These are phyloP conservation scores for Farysia itapuensis DNA, from an alignment of 1,284 basidiomycete species.

Conservation along the genomic window DNA sequence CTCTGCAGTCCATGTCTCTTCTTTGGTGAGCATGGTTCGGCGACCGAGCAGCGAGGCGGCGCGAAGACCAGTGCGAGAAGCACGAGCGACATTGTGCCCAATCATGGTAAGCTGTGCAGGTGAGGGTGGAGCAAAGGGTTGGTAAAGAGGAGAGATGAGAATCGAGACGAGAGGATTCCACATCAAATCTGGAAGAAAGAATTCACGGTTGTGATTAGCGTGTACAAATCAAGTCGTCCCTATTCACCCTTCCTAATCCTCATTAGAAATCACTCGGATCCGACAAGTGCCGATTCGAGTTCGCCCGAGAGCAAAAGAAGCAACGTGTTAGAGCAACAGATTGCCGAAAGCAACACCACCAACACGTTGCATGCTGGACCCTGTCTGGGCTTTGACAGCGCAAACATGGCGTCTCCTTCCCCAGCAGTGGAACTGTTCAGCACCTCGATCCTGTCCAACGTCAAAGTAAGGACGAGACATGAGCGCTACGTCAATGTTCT, in stretches of 20 bases:
- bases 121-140: background rate
- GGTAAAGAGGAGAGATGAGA: background rate
- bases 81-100: conserved; percentile 31
- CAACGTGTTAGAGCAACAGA: too few relatives aligned
- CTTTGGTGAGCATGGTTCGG: conserved; percentile 53
- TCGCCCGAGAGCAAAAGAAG: too few relatives aligned
- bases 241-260: too few relatives aligned
- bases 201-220: too few relatives aligned
- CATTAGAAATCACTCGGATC: too few relatives aligned
- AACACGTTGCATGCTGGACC: too few relatives aligned
- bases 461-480: conserved; percentile 51
- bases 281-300: too few relatives aligned
- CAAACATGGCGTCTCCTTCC: too few relatives aligned
- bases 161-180: conserved; percentile 1
- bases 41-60: conserved; percentile 25
- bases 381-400: too few relatives aligned
- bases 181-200: too few relatives aligned
- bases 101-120: conserved; percentile 22
- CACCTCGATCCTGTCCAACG: conserved; percentile 58
- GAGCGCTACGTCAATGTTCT: conserved; percentile 55
- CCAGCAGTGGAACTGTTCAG: conserved; percentile 56
- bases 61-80: conserved; percentile 34
- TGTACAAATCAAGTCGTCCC: too few relatives aligned
- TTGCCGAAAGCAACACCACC: too few relatives aligned
- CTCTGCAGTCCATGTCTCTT: conserved; percentile 55